phyloP scores from a whole-genome alignment of 2,329 filamentous ascomycete genomes.

The Didymella keratinophila region DNA sequence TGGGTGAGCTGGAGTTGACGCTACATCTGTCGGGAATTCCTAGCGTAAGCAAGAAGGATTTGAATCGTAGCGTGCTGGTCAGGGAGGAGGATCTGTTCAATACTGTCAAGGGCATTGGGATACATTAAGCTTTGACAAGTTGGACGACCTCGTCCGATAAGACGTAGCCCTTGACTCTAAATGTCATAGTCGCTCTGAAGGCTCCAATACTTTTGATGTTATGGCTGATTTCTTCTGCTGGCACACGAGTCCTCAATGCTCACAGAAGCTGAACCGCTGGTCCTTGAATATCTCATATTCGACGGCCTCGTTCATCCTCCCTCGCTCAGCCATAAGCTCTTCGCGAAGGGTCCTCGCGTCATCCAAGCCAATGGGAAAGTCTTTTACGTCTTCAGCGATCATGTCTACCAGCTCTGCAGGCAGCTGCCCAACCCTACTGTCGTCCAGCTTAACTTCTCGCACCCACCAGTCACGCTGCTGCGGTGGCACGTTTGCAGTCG shows the following conservation, averaged over 20 bases:
- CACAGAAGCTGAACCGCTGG: constrained; percentile 26
- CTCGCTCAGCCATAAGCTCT: constrained; percentile 25
- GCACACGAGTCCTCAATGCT: constrained; percentile 13
- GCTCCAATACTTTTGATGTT: no score
- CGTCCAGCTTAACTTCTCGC: constrained; percentile 4
- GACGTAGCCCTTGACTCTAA: not conserved
- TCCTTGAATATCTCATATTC: constrained; percentile 7
- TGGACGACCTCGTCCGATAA: not conserved
- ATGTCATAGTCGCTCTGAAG: no score
- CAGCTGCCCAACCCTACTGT: constrained; percentile 10
- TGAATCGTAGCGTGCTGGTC: constrained; percentile 32
- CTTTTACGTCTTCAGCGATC: constrained; percentile 21
- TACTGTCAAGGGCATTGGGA: constrained; percentile 26
- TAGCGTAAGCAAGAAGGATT: constrained; percentile 28
- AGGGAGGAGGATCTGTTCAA: constrained; percentile 34
- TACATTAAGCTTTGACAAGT: constrained; percentile 13
- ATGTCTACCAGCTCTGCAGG: constrained; percentile 25
- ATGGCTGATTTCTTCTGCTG: no score
- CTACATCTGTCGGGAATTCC: constrained; percentile 36
- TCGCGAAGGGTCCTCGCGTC: constrained; percentile 27
- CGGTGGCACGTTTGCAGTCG: constrained; percentile 59
- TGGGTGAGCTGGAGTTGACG: constrained; percentile 36
- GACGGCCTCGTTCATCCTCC: constrained; percentile 15
- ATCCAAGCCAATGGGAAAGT: constrained; percentile 25
- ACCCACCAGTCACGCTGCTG: constrained; percentile 57